Evolutionary conservation across 78 protist genomes (phyloP).

Genomic region (Dictyostelium firmibasis): DNA sequence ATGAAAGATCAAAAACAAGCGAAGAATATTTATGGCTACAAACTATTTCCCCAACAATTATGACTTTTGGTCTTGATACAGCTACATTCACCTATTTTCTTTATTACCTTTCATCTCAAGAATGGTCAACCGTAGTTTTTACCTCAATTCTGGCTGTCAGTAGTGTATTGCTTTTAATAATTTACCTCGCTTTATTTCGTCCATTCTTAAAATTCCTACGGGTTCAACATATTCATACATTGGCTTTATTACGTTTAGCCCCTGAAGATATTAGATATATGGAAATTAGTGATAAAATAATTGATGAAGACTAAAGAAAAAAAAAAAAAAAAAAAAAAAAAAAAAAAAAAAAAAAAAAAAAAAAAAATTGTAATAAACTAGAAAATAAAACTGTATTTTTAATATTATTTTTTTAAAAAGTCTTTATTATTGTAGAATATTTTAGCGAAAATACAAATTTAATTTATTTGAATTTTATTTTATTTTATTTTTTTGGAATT

Average conservation of each 20-base stretch:
- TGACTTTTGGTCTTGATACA: slow-evolving; percentile 21
- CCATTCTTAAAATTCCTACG: slow-evolving; percentile 28
- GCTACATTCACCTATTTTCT: slow-evolving; percentile 22
- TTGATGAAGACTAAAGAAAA: slow-evolving; percentile 44
- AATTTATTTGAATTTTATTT: too few relatives aligned
- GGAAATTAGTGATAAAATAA: slow-evolving; percentile 36
- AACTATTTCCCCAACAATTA: too few relatives aligned
- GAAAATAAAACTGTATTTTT: too few relatives aligned
- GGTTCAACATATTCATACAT: slow-evolving; percentile 54
- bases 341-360: too few relatives aligned
- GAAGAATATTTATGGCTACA: slow-evolving; percentile 24
- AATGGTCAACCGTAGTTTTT: neutral
- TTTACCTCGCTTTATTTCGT: slow-evolving; percentile 19
- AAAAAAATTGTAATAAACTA: too few relatives aligned
- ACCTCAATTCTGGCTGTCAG: neutral
- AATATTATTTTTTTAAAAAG: too few relatives aligned
- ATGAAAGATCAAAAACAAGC: neutral
- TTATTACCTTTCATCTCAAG: slow-evolving; percentile 20
- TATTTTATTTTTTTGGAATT: too few relatives aligned
- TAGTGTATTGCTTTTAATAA: neutral
- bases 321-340: too few relatives aligned
- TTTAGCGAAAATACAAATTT: too few relatives aligned
- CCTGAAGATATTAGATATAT: slow-evolving; percentile 54
- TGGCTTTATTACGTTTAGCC: slow-evolving; percentile 24
- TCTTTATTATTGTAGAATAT: too few relatives aligned